Evolutionary conservation across 2,329 filamentous ascomycete genomes (phyloP).

Genomic region (Diplodia scrobiculata): DNA sequence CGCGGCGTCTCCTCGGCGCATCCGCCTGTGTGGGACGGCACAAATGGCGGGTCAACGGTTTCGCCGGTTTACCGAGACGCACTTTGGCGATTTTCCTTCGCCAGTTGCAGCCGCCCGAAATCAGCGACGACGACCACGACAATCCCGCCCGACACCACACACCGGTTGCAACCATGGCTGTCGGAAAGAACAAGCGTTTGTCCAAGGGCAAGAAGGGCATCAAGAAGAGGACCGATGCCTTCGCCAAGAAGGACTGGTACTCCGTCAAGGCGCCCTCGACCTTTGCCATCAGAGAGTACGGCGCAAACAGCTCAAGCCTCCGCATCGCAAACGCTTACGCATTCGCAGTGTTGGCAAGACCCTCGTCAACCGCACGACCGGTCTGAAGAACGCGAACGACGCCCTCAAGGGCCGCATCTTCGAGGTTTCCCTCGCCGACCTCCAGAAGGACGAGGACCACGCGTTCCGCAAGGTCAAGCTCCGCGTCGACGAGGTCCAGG

Average conservation of each 20-base stretch:
- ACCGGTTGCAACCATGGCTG: constrained; percentile 73
- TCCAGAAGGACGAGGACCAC: constrained; percentile 99
- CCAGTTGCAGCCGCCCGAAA: constrained; percentile 37
- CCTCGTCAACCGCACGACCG: constrained; percentile 97
- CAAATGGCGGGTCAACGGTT: constrained; percentile 4
- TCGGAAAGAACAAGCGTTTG: constrained; percentile 99
- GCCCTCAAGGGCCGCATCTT: constrained; percentile 98
- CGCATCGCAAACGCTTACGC: constrained; percentile 34
- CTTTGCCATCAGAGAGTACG: constrained; percentile 96
- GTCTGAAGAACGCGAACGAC: constrained; percentile 99
- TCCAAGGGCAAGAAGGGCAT: constrained; percentile 99
- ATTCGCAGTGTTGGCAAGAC: constrained; percentile 92
- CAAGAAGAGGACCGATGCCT: constrained; percentile 99
- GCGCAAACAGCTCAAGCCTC: constrained; percentile 28
- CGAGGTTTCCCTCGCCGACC: constrained; percentile 97
- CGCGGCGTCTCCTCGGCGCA: neutral
- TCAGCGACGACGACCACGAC: constrained; percentile 37
- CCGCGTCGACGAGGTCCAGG: constrained; percentile 96
- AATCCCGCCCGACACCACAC: constrained; percentile 37
- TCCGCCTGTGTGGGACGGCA: neutral
- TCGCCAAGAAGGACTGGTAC: constrained; percentile 99
- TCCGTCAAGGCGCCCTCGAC: constrained; percentile 97
- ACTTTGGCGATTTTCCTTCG: constrained; percentile 28
- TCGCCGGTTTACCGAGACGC: constrained; percentile 22
- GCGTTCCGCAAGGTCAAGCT: constrained; percentile 99